Evolutionary conservation across 352 stramenopile species (phyloP).

Genomic region (Pythium monospermum): DNA sequence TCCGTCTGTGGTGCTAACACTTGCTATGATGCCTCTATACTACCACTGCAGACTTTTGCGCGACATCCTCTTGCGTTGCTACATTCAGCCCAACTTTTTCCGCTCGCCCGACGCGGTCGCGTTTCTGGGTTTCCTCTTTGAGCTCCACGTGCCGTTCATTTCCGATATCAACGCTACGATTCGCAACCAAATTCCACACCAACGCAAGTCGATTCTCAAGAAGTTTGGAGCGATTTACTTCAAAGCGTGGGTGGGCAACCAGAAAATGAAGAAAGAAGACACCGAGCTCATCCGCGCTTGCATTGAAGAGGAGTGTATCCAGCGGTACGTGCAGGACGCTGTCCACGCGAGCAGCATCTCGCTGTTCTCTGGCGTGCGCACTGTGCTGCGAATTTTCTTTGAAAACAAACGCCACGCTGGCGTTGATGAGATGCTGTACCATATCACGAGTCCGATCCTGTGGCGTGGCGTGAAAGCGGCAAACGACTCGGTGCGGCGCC

Average conservation of each 20-base stretch:
- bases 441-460: conserved; percentile 76
- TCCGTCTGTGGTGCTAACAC: background rate
- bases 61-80: conserved; percentile 84
- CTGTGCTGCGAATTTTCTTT: conserved; percentile 80
- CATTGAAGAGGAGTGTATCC: conserved; percentile 84
- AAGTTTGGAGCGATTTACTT: conserved; percentile 80
- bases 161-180: conserved; percentile 87
- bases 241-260: conserved; percentile 72
- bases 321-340: conserved; percentile 68
- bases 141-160: conserved; percentile 79
- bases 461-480: conserved; percentile 81
- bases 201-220: conserved; percentile 75
- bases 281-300: conserved; percentile 32
- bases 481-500: conserved; percentile 77
- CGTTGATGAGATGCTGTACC: conserved; percentile 83
- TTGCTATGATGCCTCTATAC: too few relatives aligned
- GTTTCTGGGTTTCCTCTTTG: conserved; percentile 85
- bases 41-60: too few relatives aligned
- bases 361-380: conserved; percentile 59
- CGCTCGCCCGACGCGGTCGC: conserved; percentile 70
- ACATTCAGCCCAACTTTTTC: conserved; percentile 84
- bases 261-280: conserved; percentile 23
- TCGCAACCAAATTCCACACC: conserved; percentile 79
- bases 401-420: conserved; percentile 79
- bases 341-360: conserved; percentile 65